Conservation (phyloP, 192 early-diverging fungal species). For the Cetraspora pellucida region DNA sequence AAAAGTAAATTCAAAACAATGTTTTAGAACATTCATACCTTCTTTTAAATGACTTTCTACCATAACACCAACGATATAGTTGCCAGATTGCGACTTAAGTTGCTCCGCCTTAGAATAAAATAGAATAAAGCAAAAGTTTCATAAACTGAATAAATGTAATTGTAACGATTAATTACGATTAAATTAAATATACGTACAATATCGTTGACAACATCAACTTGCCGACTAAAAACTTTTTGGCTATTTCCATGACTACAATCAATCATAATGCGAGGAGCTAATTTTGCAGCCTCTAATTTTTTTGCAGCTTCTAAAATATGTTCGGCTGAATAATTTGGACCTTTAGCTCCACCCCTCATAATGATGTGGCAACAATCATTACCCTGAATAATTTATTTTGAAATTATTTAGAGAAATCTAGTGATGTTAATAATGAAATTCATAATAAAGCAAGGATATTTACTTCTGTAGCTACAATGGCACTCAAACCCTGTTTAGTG, state of each 20-base stretch:
- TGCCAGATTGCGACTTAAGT: conserved; percentile 48
- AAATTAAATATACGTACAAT: conserved; percentile 28
- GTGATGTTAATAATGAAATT: not conserved
- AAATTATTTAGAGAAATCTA: not conserved
- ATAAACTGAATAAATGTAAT: not conserved
- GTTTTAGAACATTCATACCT: conserved; percentile 60
- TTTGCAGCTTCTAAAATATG: conserved; percentile 61
- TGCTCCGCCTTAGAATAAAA: conserved; percentile 11
- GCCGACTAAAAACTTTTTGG: conserved; percentile 81
- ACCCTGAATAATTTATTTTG: conserved; percentile 48
- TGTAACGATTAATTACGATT: not conserved
- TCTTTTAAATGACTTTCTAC: conserved; percentile 91
- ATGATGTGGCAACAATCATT: conserved; percentile 94
- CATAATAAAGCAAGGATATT: not conserved
- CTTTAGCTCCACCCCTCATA: conserved; percentile 81
- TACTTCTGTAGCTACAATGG: conserved; percentile 74
- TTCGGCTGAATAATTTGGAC: conserved; percentile 87
- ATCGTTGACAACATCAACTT: conserved; percentile 75
- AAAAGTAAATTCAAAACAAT: not conserved
- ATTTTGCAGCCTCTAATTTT: conserved; percentile 62
- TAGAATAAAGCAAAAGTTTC: conserved; percentile 4
- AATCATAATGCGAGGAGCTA: conserved; percentile 77
- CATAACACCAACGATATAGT: conserved; percentile 91
- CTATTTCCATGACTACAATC: conserved; percentile 98
- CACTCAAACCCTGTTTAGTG: conserved; percentile 81